Conservation (phyloP, 1,284 basidiomycete genomes). For the Microbotryomycetes sp. region DNA sequence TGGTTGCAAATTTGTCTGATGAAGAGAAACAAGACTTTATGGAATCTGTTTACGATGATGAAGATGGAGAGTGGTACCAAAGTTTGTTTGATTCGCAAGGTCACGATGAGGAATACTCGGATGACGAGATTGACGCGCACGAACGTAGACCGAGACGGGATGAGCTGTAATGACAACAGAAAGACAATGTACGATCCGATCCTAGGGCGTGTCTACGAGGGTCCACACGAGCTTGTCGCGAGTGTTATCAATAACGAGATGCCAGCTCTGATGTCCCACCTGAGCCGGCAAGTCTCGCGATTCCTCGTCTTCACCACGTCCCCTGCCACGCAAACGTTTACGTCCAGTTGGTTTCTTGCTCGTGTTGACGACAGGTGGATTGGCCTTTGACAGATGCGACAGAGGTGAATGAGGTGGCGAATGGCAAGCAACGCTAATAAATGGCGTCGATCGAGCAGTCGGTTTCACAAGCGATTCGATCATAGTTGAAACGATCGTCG, state of each 20-base stretch:
- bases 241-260: conserved; percentile 1
- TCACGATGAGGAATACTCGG: conserved; percentile 1
- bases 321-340: conserved; percentile 26
- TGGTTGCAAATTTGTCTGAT: conserved; percentile 20
- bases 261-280: conserved; percentile 14
- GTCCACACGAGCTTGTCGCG: not conserved
- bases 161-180: not conserved
- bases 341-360: conserved; percentile 20
- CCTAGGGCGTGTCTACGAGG: not conserved
- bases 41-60: conserved; percentile 1
- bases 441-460: too few species aligned
- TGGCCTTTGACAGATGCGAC: conserved; percentile 12
- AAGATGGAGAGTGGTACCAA: not conserved
- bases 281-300: not conserved
- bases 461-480: not conserved
- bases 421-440: conserved; percentile 11
- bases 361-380: conserved; percentile 14
- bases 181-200: too few species aligned
- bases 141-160: not conserved
- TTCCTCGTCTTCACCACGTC: conserved; percentile 30
- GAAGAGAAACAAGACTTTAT: conserved; percentile 24
- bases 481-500: not conserved
- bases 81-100: not conserved
- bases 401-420: conserved; percentile 20
- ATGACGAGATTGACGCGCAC: conserved; percentile 1